phyloP scores from a whole-genome alignment of 257 asterid species.

The Cinchona pubescens region DNA sequence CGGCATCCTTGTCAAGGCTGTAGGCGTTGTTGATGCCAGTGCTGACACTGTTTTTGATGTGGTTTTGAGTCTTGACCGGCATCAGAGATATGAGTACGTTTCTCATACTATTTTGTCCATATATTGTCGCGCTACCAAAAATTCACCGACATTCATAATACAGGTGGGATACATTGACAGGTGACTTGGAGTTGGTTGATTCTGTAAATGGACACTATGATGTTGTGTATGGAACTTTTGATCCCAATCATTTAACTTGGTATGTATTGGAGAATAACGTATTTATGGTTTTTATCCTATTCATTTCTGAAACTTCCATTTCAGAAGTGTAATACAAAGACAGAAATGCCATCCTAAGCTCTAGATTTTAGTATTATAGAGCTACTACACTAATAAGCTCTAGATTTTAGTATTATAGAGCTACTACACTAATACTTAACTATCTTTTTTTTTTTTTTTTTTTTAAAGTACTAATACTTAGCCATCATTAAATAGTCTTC shows the following conservation, averaged over 20 bases:
- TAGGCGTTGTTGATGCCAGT: conserved; percentile 87
- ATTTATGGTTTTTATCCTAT: background rate
- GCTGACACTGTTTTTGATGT: conserved; percentile 91
- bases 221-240: conserved; percentile 85
- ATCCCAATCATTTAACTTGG: conserved; percentile 75
- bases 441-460: no score
- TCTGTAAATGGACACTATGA: conserved; percentile 75
- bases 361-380: background rate
- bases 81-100: conserved; percentile 81
- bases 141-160: conserved; percentile 35
- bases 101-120: conserved; percentile 15
- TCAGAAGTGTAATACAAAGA: background rate
- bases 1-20: conserved; percentile 87
- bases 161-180: conserved; percentile 97
- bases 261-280: conserved; percentile 26
- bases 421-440: background rate
- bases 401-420: no score
- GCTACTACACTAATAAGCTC: no score
- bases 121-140: conserved; percentile 22
- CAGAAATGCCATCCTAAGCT: background rate
- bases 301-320: background rate
- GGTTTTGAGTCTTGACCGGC: conserved; percentile 69
- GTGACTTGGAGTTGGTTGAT: conserved; percentile 88
- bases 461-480: no score
- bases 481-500: background rate